phyloP scores from a whole-genome alignment of 2,329 filamentous ascomycete genomes.

The Colletotrichum eremochloae region DNA sequence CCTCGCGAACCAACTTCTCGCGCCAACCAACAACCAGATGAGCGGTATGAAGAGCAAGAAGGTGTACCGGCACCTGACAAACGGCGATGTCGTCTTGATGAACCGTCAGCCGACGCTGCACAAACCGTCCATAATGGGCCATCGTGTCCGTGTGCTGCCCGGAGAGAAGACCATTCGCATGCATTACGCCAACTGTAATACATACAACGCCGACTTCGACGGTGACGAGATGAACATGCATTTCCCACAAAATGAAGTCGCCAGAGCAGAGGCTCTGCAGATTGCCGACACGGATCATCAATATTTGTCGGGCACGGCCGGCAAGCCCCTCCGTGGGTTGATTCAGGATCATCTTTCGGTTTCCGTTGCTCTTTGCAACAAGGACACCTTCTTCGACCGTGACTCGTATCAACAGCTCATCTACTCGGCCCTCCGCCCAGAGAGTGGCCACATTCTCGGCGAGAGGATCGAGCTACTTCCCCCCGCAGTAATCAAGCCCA shows the following conservation, averaged over 20 bases:
- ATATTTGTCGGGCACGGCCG: slow-evolving; percentile 93
- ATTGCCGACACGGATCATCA: slow-evolving; percentile 98
- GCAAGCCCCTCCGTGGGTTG: slow-evolving; percentile 92
- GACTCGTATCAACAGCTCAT: slow-evolving; percentile 95
- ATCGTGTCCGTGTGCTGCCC: slow-evolving; percentile 89
- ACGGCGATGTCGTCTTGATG: slow-evolving; percentile 98
- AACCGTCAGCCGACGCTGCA: slow-evolving; percentile 98
- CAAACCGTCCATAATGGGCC: slow-evolving; percentile 99
- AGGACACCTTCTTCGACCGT: slow-evolving; percentile 90
- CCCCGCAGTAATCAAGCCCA: slow-evolving; percentile 86
- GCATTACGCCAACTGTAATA: slow-evolving; percentile 99
- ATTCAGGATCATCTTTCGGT: slow-evolving; percentile 99
- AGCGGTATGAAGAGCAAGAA: slow-evolving; percentile 91
- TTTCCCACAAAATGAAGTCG: slow-evolving; percentile 97
- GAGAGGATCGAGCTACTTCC: slow-evolving; percentile 85
- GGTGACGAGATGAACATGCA: slow-evolving; percentile 99
- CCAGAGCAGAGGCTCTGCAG: slow-evolving; percentile 90
- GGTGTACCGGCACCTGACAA: slow-evolving; percentile 94
- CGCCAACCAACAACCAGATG: slow-evolving; percentile 80
- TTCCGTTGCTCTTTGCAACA: slow-evolving; percentile 88
- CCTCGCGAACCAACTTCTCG: slow-evolving; percentile 91
- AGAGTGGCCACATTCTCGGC: slow-evolving; percentile 87
- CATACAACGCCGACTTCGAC: slow-evolving; percentile 99
- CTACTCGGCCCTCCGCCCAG: slow-evolving; percentile 89
- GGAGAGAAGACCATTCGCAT: slow-evolving; percentile 98